Evolutionary conservation across 495 filamentous ascomycete genomes (phyloP).

Genomic region (Daldinia grandis): DNA sequence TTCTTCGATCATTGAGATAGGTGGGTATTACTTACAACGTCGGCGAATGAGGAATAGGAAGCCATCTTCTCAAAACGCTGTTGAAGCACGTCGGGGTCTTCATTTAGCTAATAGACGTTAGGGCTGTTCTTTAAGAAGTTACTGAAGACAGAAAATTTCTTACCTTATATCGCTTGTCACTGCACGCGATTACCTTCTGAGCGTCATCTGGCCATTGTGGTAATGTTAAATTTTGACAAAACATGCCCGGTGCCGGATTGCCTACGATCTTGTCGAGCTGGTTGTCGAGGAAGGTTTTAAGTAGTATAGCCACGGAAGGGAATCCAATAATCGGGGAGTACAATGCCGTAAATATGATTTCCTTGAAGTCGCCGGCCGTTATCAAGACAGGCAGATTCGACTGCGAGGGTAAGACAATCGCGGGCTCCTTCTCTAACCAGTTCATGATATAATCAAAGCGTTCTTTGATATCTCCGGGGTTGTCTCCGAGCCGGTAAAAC

Average conservation of each 20-base stretch:
- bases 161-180: conserved; percentile 55
- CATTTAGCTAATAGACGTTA: conserved; percentile 44
- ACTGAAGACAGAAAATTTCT: conserved; percentile 1
- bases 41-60: conserved; percentile 52
- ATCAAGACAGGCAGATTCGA: conserved; percentile 49
- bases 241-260: conserved; percentile 29
- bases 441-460: conserved; percentile 54
- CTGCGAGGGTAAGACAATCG: conserved; percentile 52
- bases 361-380: conserved; percentile 45
- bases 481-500: conserved; percentile 48
- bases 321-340: conserved; percentile 50
- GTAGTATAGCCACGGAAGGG: conserved; percentile 42
- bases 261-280: conserved; percentile 8
- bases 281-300: conserved; percentile 38
- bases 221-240: conserved; percentile 52
- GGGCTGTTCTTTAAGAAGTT: neutral
- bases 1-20: neutral
- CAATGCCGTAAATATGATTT: conserved; percentile 47
- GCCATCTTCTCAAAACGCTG: conserved; percentile 49
- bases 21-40: conserved; percentile 43
- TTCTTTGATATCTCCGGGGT: conserved; percentile 52
- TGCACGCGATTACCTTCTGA: conserved; percentile 54
- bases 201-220: conserved; percentile 58
- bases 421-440: conserved; percentile 54
- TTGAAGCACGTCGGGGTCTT: conserved; percentile 49